A percentile compares a stretch with the other conserved stretches of the same genome.
Evolutionary conservation across 2,329 filamentous ascomycete genomes (phyloP).

Genomic region (Colletotrichum cuscutae): DNA sequence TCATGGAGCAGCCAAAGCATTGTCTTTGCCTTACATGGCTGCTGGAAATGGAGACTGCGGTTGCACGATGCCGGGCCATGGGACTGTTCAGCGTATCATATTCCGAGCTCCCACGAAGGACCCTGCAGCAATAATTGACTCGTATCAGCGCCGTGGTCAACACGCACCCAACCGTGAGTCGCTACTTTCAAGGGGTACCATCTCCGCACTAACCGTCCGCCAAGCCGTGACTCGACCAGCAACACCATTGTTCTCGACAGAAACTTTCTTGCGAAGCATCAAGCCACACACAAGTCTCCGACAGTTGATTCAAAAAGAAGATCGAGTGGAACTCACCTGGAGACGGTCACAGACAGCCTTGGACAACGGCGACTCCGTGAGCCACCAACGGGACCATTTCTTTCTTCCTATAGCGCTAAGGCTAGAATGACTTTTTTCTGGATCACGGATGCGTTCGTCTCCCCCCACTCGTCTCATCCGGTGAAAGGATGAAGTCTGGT

Average conservation of each 20-base stretch:
- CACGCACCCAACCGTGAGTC: slow-evolving; percentile 15
- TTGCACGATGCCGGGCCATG: slow-evolving; percentile 10
- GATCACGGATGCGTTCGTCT: slow-evolving; percentile 28
- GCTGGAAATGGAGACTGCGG: background rate
- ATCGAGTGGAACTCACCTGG: background rate
- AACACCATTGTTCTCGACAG: slow-evolving; percentile 19
- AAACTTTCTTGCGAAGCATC: slow-evolving; percentile 11
- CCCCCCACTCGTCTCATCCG: slow-evolving; percentile 25
- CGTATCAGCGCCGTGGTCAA: slow-evolving; percentile 6
- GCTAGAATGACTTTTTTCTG: slow-evolving; percentile 27
- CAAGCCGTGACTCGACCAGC: slow-evolving; percentile 8
- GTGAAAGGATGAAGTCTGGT: slow-evolving; percentile 12
- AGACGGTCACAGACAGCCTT: slow-evolving; percentile 10
- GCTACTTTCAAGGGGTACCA: slow-evolving; percentile 15
- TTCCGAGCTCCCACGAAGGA: slow-evolving; percentile 13
- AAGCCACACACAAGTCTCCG: slow-evolving; percentile 17
- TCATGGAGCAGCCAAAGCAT: slow-evolving; percentile 3
- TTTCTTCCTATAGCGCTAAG: slow-evolving; percentile 9
- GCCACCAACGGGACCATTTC: slow-evolving; percentile 14
- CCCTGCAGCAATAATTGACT: slow-evolving; percentile 27
- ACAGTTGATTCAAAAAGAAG: slow-evolving; percentile 13
- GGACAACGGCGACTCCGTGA: slow-evolving; percentile 4
- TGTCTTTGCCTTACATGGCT: slow-evolving; percentile 4
- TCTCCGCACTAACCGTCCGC: slow-evolving; percentile 26
- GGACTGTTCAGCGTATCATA: slow-evolving; percentile 12